These are phyloP conservation scores for Phialocephala sp. DNA, from an alignment of 2,329 filamentous ascomycete genomes.

Conservation along the genomic window DNA sequence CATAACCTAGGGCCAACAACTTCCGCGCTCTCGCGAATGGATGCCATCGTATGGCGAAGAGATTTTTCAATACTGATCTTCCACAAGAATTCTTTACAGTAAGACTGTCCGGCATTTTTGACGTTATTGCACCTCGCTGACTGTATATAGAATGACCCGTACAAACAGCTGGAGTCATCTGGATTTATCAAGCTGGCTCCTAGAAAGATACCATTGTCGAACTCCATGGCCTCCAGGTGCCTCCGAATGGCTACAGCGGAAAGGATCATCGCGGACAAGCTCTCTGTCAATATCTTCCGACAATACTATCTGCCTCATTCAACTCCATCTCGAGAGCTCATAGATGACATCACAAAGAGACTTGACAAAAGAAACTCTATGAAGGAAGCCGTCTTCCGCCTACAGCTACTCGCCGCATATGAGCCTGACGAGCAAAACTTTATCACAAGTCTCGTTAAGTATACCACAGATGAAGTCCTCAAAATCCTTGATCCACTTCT, in stretches of 20 bases:
- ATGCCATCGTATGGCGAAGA: background rate
- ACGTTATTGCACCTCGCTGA: background rate
- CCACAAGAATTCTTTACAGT: background rate
- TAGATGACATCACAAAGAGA: background rate
- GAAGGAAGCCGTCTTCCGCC: conserved; percentile 3
- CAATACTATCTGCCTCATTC: background rate
- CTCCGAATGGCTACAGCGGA: background rate
- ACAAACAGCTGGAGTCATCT: background rate
- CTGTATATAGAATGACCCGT: background rate
- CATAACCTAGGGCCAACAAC: background rate
- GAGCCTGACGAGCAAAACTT: background rate
- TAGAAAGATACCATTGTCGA: background rate
- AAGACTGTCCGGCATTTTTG: background rate
- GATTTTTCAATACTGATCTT: background rate
- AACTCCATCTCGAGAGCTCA: background rate
- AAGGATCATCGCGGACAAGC: background rate
- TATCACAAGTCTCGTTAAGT: background rate
- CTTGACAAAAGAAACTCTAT: background rate
- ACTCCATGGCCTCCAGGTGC: background rate
- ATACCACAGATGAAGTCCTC: background rate
- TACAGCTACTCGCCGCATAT: background rate
- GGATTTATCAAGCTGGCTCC: background rate
- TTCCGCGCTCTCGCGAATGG: background rate
- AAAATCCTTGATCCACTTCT: background rate
- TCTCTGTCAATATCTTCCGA: background rate